Base-by-base conservation (phyloP, 495 filamentous ascomycete genomes). In the Cetradonia linearis region DNA sequence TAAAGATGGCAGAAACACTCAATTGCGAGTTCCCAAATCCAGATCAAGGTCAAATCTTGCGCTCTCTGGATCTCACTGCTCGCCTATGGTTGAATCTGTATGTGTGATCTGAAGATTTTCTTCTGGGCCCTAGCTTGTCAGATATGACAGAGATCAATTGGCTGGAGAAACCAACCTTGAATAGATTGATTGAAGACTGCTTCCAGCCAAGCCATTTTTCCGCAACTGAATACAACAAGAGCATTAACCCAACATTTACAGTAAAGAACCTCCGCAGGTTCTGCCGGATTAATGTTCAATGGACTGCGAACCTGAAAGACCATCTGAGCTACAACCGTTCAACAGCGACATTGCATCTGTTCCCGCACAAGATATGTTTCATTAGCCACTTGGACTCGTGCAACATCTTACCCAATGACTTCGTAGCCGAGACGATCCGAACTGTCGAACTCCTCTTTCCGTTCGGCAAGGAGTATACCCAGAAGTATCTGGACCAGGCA, bases 391-490 rank as follows among this genome's bases (percentile, higher is more conserved):
- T 60, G 28, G 46, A 60, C 27, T 60, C 46, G 13, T 37, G 55
- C 16, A 36, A 31, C 7, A 47, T 63, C 25, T 62, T 68, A 38
- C 65, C 65, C 27, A 62, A 61, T 30, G 64, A 60, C 1, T 58
- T 68, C 37, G 59, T 70, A 34, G 54, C 63, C 36, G 68, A 70
- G 59, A 68, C 68, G 3, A 38, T 66, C 25, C 54, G 54, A 23
- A 67, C 68, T 6, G 27, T 69, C 2, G 59, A 65, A 40, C 62
- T 69, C 13, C 65, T 70, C 34, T 60, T 70, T 59, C 68, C 68
- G 9, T 38, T 52, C 30, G 46, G 48, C 20, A 30, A 54, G 9
- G 48, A 60, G 23, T 23, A 27, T 10, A 56, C 54, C 31, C 48
- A 23, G 13, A 60, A 60, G n/a, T 52, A 58, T 48, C 37, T 66